Conservation (phyloP, 148 eudicot genomes). For the Rhododendron molle region DNA sequence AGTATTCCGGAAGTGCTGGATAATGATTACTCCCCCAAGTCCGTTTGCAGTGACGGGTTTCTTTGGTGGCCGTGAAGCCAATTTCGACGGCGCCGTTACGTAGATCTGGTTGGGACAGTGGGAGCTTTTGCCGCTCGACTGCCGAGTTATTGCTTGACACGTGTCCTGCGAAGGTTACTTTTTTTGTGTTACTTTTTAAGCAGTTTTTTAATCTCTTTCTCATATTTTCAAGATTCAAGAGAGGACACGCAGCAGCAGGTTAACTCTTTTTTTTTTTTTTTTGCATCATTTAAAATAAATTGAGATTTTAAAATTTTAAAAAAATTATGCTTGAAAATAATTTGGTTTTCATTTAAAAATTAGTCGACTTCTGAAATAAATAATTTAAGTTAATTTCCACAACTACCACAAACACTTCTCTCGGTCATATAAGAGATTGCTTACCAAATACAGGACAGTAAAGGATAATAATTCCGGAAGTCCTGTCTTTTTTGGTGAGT, state of each 20-base stretch:
- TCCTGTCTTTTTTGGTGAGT: too few relatives aligned
- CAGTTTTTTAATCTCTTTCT: too few relatives aligned
- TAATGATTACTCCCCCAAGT: conserved; percentile 14
- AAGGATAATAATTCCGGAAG: too few relatives aligned
- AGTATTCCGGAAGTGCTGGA: too few relatives aligned
- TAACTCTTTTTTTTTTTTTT: too few relatives aligned
- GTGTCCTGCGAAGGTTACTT: not conserved
- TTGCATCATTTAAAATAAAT: too few relatives aligned
- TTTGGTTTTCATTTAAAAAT: not conserved
- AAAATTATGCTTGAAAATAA: too few relatives aligned
- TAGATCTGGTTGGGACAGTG: not conserved
- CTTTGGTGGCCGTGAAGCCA: not conserved
- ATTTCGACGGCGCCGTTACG: conserved; percentile 53
- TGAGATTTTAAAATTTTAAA: too few relatives aligned
- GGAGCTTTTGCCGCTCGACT: not conserved
- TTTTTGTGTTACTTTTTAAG: not conserved
- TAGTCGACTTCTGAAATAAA: not conserved
- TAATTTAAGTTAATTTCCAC: too few relatives aligned
- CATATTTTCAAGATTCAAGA: too few relatives aligned
- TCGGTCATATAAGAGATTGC: not conserved
- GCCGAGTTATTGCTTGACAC: not conserved
- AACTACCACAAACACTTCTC: not conserved
- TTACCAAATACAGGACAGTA: not conserved
- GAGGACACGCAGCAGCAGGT: too few relatives aligned
- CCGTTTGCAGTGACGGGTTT: conserved; percentile 25